phyloP scores from a whole-genome alignment of 1,284 basidiomycete species.

The Leccinum subfulvum region DNA sequence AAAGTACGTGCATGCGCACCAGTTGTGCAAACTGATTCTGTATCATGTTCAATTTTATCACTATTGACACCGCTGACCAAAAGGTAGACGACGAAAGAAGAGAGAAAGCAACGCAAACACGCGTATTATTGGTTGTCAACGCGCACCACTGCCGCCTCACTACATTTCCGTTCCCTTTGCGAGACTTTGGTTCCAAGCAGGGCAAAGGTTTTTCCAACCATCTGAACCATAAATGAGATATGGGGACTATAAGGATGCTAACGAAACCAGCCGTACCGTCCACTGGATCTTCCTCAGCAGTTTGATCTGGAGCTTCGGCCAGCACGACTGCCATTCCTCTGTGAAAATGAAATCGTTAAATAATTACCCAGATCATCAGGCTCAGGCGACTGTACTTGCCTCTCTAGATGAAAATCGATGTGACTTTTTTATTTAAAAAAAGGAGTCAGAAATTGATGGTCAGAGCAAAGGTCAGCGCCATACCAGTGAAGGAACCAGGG shows the following conservation, averaged over 20 bases:
- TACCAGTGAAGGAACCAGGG: slow-evolving; percentile 30
- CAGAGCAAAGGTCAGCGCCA: slow-evolving; percentile 8
- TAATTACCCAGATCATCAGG: not conserved
- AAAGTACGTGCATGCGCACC: not conserved
- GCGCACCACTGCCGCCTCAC: not conserved
- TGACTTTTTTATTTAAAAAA: slow-evolving; percentile 37
- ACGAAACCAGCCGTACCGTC: slow-evolving; percentile 11
- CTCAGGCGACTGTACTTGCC: slow-evolving; percentile 16
- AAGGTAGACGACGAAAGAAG: not conserved
- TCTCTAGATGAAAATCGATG: slow-evolving; percentile 33
- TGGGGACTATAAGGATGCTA: not conserved
- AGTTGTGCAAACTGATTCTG: not conserved
- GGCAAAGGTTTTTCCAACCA: slow-evolving; percentile 16
- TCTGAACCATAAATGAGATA: slow-evolving; percentile 6
- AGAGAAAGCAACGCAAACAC: not conserved
- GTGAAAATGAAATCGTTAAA: not conserved
- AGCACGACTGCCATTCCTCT: slow-evolving; percentile 42
- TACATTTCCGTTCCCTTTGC: not conserved
- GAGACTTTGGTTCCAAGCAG: slow-evolving; percentile 6
- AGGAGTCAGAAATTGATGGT: slow-evolving; percentile 21
- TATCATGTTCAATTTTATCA: not conserved
- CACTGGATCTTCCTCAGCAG: slow-evolving; percentile 18
- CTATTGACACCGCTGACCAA: not conserved
- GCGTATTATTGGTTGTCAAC: not conserved
- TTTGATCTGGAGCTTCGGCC: slow-evolving; percentile 34